These are phyloP conservation scores for Arxiozyma slooffiae DNA, from an alignment of 1,139 yeast genomes.

Conservation along the genomic window DNA sequence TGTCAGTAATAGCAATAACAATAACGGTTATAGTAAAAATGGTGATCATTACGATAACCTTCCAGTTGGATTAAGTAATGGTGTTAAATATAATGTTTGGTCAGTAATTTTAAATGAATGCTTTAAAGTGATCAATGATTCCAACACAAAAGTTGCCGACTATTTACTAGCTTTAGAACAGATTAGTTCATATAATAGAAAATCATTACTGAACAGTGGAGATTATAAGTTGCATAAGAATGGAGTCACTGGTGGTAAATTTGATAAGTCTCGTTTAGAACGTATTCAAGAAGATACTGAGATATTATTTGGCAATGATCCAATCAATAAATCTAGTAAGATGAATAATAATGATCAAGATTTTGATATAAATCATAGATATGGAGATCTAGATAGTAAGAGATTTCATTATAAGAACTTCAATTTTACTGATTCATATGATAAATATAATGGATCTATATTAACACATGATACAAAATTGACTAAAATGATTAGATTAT, in stretches of 20 bases:
- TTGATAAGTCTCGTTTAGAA: neutral
- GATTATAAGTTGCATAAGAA: neutral
- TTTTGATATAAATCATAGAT: neutral
- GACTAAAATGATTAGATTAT: conserved; percentile 10
- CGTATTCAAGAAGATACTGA: conserved; percentile 5
- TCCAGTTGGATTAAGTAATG: conserved; percentile 9
- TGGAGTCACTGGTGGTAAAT: neutral
- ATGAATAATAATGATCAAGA: no score
- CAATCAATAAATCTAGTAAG: neutral
- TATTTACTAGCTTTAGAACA: conserved; percentile 22
- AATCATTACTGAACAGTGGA: neutral
- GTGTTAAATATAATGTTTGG: conserved; percentile 42
- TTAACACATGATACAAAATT: conserved; percentile 24
- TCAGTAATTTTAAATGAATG: conserved; percentile 51
- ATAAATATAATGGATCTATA: conserved; percentile 18
- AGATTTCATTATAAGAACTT: neutral
- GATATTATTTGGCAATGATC: conserved; percentile 4
- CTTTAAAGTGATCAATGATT: conserved; percentile 37
- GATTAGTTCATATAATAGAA: conserved; percentile 5
- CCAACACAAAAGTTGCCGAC: conserved; percentile 21
- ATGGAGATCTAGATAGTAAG: neutral
- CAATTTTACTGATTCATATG: conserved; percentile 4
- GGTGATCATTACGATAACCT: conserved; percentile 15
- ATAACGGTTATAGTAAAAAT: neutral
- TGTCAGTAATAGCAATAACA: neutral